Percentiles rank a stretch among this genome's conserved stretches.
These are phyloP conservation scores for Choanephora cucurbitarum DNA, from an alignment of 371 early-diverging fungal species.

Conservation along the genomic window DNA sequence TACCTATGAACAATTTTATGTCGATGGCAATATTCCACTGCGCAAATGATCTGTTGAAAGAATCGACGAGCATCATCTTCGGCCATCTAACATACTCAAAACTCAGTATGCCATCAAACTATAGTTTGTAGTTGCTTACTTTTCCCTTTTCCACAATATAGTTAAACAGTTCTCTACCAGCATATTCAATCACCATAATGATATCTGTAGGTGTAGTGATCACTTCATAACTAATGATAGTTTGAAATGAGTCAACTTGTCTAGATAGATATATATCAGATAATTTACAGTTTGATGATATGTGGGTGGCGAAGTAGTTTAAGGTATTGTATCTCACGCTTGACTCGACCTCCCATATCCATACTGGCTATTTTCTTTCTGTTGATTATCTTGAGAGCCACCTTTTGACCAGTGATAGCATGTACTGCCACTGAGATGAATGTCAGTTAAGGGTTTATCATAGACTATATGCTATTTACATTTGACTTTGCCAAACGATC, in stretches of 20 bases:
- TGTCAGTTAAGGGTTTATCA: too few species aligned
- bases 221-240: conserved; percentile 81
- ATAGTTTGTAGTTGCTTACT: too few species aligned
- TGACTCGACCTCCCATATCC: conserved; percentile 93
- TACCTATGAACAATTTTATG: conserved; percentile 96
- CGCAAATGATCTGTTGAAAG: conserved; percentile 98
- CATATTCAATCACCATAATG: conserved; percentile 98
- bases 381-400: conserved; percentile 96
- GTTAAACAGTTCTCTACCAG: conserved; percentile 94
- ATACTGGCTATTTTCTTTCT: conserved; percentile 85
- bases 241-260: too few species aligned
- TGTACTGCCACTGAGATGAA: conserved; percentile 85
- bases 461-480: too few species aligned
- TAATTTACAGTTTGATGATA: conserved; percentile 94
- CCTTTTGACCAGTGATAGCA: conserved; percentile 88
- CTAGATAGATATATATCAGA: not conserved
- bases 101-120: not conserved
- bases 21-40: conserved; percentile 98
- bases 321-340: conserved; percentile 97
- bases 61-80: conserved; percentile 91
- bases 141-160: conserved; percentile 94
- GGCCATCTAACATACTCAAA: conserved; percentile 60
- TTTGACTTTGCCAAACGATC: conserved; percentile 98
- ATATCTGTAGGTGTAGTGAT: conserved; percentile 96
- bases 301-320: conserved; percentile 95